Evolutionary conservation across 805 yeast genomes (phyloP).

Genomic region (Ogataea trehalophila): DNA sequence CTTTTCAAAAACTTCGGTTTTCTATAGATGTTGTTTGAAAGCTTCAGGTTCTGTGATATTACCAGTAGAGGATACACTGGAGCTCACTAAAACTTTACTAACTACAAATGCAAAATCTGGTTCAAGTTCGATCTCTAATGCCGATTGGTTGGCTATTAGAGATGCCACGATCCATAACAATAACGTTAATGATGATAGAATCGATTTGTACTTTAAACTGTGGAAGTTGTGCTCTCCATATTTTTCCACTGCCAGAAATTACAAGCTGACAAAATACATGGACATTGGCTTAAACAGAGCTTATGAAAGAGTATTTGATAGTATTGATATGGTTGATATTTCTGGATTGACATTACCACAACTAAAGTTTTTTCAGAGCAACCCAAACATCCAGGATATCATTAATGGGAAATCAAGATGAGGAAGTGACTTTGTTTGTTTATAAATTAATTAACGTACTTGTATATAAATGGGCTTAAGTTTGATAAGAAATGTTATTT

Average conservation of each 20-base stretch:
- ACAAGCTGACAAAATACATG: slow-evolving; percentile 36
- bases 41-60: slow-evolving; percentile 60
- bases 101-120: slow-evolving; percentile 45
- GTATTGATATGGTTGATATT: slow-evolving; percentile 30
- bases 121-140: slow-evolving; percentile 59
- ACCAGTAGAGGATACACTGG: slow-evolving; percentile 46
- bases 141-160: slow-evolving; percentile 81
- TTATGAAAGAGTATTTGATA: slow-evolving; percentile 30
- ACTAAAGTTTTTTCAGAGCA: slow-evolving; percentile 27
- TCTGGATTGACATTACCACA: slow-evolving; percentile 35
- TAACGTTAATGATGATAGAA: slow-evolving; percentile 36
- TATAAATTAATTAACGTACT: no score
- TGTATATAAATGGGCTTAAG: no score
- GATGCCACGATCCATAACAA: slow-evolving; percentile 61
- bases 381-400: slow-evolving; percentile 12
- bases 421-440: not conserved
- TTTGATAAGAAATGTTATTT: no score
- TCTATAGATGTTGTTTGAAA: slow-evolving; percentile 68
- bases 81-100: slow-evolving; percentile 22
- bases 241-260: slow-evolving; percentile 39
- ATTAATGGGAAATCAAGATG: slow-evolving; percentile 1
- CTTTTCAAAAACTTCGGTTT: slow-evolving; percentile 60
- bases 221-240: slow-evolving; percentile 46
- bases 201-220: slow-evolving; percentile 47
- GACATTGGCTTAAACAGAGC: slow-evolving; percentile 38